phyloP scores from a whole-genome alignment of 345 rosid species.

The Murraya paniculata region DNA sequence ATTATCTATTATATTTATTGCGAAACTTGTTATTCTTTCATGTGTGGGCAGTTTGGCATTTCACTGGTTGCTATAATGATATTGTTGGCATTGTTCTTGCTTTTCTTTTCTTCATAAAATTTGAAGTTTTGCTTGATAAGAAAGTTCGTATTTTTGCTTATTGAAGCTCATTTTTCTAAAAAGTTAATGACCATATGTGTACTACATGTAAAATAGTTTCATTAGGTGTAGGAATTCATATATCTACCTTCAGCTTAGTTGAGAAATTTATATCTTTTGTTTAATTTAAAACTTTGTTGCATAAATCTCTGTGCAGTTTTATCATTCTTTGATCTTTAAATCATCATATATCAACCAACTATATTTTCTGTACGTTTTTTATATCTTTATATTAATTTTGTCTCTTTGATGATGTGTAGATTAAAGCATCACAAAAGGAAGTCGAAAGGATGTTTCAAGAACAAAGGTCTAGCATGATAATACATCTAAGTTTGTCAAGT shows the following conservation, averaged over 20 bases:
- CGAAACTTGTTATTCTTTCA: neutral
- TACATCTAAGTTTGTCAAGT: neutral
- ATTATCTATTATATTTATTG: neutral
- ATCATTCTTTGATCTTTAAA: neutral
- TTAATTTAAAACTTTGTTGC: neutral
- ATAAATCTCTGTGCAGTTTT: neutral
- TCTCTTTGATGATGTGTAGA: conserved; percentile 35
- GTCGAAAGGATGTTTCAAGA: conserved; percentile 71
- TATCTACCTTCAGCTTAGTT: neutral
- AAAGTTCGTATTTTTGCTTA: neutral
- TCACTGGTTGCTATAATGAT: neutral
- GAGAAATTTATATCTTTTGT: neutral
- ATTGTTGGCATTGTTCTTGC: neutral
- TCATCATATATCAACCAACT: neutral
- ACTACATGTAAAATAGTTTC: neutral
- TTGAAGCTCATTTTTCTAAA: neutral
- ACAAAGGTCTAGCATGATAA: conserved; percentile 48
- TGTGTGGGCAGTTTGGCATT: neutral
- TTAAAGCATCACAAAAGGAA: conserved; percentile 73
- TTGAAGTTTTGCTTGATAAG: neutral
- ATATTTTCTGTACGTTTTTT: neutral
- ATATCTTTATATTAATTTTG: neutral
- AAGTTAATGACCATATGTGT: neutral
- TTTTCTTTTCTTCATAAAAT: neutral
- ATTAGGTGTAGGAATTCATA: neutral